phyloP scores from a whole-genome alignment of 352 stramenopile species.

The Globisporangium nunn region DNA sequence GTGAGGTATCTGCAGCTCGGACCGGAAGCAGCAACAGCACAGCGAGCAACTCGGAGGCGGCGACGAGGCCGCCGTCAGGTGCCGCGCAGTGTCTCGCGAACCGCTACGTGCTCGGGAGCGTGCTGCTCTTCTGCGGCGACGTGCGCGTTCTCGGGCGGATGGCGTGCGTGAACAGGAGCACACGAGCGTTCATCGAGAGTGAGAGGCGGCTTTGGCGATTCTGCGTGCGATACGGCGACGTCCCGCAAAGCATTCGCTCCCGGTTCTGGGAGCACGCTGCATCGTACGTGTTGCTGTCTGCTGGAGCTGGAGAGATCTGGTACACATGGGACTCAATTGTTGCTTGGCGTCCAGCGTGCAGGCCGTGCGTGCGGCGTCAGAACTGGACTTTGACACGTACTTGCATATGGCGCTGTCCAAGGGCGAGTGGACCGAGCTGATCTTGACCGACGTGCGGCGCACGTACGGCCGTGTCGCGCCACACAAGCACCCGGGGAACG shows the following conservation, averaged over 20 bases:
- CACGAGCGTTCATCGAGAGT: conserved; percentile 50
- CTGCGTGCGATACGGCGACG: conserved; percentile 71
- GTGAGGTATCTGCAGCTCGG: conserved; percentile 6
- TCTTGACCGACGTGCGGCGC: conserved; percentile 76
- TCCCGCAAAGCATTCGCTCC: conserved; percentile 49
- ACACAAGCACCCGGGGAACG: conserved; percentile 54
- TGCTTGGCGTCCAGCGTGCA: conserved; percentile 6
- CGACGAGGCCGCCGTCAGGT: not conserved
- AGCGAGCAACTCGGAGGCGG: conserved; percentile 6
- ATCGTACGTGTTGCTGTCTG: conserved; percentile 10
- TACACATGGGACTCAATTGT: not conserved
- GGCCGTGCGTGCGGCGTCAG: conserved; percentile 39
- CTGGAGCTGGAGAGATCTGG: too few relatives aligned
- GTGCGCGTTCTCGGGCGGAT: conserved; percentile 38
- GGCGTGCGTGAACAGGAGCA: conserved; percentile 46
- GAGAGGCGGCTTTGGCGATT: conserved; percentile 73
- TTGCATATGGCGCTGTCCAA: conserved; percentile 82
- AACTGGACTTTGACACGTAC: conserved; percentile 81
- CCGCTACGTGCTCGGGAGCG: conserved; percentile 63
- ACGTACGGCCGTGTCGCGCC: conserved; percentile 79
- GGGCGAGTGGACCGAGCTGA: conserved; percentile 74
- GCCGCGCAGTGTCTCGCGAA: conserved; percentile 47
- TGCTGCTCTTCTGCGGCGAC: conserved; percentile 63
- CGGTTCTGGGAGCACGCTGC: conserved; percentile 68
- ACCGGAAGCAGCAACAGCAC: conserved; percentile 15